A percentile compares a stretch with the other conserved stretches of the same genome.
phyloP scores from a whole-genome alignment of 2,329 filamentous ascomycete species.

The Exophiala aquamarina region DNA sequence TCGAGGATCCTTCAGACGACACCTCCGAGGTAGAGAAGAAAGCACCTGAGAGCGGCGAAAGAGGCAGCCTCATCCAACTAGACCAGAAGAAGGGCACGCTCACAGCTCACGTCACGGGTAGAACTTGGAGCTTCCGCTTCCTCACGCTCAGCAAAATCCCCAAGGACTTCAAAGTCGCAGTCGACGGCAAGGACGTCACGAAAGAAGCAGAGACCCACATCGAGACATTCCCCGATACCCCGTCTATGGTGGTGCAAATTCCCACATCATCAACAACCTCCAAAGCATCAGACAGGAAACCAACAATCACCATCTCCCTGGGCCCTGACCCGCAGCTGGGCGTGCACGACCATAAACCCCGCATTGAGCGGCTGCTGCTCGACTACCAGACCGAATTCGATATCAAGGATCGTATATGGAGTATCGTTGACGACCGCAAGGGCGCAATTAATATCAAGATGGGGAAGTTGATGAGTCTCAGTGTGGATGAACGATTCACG shows the following conservation, averaged over 20 bases:
- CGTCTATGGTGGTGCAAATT: constrained; percentile 25
- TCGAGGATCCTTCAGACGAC: constrained; percentile 45
- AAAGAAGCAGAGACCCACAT: constrained; percentile 15
- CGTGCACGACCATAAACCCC: constrained; percentile 23
- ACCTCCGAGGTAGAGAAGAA: constrained; percentile 17
- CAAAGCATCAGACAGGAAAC: constrained; percentile 24
- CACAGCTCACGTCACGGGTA: constrained; percentile 21
- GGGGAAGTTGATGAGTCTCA: constrained; percentile 27
- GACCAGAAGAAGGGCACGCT: constrained; percentile 24
- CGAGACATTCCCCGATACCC: constrained; percentile 19
- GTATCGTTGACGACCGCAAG: constrained; percentile 20
- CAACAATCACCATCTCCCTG: constrained; percentile 40
- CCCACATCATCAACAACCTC: constrained; percentile 6
- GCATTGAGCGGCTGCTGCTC: constrained; percentile 27
- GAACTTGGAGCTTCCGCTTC: constrained; percentile 26
- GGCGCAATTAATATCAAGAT: constrained; percentile 24
- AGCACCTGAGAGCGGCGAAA: constrained; percentile 11
- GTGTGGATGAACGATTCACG: constrained; percentile 30
- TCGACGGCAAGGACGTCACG: constrained; percentile 25
- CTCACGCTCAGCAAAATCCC: constrained; percentile 20
- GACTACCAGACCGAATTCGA: constrained; percentile 31
- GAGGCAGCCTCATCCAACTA: constrained; percentile 31
- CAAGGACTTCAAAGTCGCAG: constrained; percentile 20
- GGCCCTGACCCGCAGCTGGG: constrained; percentile 34
- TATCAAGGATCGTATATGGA: constrained; percentile 32